Evolutionary conservation across 495 filamentous ascomycete genomes (phyloP).

Genomic region (Elaphomyces granulatus): DNA sequence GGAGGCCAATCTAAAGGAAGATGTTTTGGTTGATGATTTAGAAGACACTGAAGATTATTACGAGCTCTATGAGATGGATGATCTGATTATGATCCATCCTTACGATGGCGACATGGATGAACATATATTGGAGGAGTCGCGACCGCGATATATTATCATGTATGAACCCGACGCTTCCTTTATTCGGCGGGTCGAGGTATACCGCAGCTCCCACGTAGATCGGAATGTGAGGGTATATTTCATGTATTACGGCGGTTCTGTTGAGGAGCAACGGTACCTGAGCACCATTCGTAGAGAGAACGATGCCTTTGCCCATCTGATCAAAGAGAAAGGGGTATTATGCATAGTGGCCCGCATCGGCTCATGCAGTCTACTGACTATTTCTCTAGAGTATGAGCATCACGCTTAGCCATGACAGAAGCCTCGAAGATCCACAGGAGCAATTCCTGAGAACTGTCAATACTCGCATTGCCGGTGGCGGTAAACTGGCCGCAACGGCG

Average conservation of each 20-base stretch:
- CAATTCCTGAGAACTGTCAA: slow-evolving; percentile 90
- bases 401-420: slow-evolving; percentile 60
- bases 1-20: slow-evolving; percentile 52
- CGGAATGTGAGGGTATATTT: slow-evolving; percentile 87
- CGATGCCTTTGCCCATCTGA: slow-evolving; percentile 84
- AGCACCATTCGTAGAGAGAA: slow-evolving; percentile 83
- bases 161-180: slow-evolving; percentile 96
- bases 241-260: slow-evolving; percentile 85
- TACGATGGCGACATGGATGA: slow-evolving; percentile 96
- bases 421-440: slow-evolving; percentile 75
- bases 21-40: slow-evolving; percentile 65
- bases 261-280: slow-evolving; percentile 92
- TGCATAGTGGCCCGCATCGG: background rate
- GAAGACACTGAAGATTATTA: slow-evolving; percentile 88
- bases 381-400: slow-evolving; percentile 58
- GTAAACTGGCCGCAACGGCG: slow-evolving; percentile 72
- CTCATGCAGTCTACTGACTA: slow-evolving; percentile 10
- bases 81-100: slow-evolving; percentile 77
- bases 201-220: slow-evolving; percentile 83
- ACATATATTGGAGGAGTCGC: slow-evolving; percentile 82
- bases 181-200: slow-evolving; percentile 87
- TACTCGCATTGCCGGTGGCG: slow-evolving; percentile 90
- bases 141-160: slow-evolving; percentile 93
- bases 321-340: slow-evolving; percentile 67
- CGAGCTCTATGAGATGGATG: slow-evolving; percentile 82